Evolutionary conservation across 257 asterid genomes (phyloP).

Genomic region (Fraxinus pennsylvanica): DNA sequence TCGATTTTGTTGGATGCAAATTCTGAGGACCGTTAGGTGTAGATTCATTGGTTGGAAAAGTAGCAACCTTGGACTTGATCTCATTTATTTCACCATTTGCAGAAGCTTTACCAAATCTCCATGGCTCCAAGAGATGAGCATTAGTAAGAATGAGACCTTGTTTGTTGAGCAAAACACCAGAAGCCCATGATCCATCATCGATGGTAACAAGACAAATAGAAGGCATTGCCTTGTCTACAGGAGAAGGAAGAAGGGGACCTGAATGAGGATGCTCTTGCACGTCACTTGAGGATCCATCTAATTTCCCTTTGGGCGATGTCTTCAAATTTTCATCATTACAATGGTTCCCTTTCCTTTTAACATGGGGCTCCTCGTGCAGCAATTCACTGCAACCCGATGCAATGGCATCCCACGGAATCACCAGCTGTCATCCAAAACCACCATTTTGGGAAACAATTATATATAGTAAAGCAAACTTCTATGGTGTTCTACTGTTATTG

Average conservation of each 20-base stretch:
- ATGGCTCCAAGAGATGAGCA: conserved; percentile 92
- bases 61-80: conserved; percentile 34
- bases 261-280: conserved; percentile 37
- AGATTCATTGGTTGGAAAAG: conserved; percentile 31
- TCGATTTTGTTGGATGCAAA: conserved; percentile 33
- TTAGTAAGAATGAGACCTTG: conserved; percentile 92
- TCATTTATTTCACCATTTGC: conserved; percentile 42
- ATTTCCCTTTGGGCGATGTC: conserved; percentile 23
- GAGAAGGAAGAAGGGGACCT: conserved; percentile 43
- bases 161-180: conserved; percentile 85
- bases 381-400: conserved; percentile 65
- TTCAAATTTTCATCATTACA: conserved; percentile 41
- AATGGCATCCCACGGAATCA: conserved; percentile 97
- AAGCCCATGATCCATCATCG: conserved; percentile 97
- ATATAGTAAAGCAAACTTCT: conserved; percentile 12
- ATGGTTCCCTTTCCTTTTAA: conserved; percentile 39
- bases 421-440: conserved; percentile 67
- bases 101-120: conserved; percentile 88
- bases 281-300: conserved; percentile 35
- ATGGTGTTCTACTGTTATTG: background rate
- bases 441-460: conserved; percentile 5
- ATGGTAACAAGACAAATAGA: conserved; percentile 86
- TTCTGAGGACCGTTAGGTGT: conserved; percentile 25
- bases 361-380: conserved; percentile 55
- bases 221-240: conserved; percentile 72